Evolutionary conservation across 2,329 filamentous ascomycete species (phyloP), one percentile per base, ranked within the genome.

Genomic region (Penicillium sp.): DNA sequence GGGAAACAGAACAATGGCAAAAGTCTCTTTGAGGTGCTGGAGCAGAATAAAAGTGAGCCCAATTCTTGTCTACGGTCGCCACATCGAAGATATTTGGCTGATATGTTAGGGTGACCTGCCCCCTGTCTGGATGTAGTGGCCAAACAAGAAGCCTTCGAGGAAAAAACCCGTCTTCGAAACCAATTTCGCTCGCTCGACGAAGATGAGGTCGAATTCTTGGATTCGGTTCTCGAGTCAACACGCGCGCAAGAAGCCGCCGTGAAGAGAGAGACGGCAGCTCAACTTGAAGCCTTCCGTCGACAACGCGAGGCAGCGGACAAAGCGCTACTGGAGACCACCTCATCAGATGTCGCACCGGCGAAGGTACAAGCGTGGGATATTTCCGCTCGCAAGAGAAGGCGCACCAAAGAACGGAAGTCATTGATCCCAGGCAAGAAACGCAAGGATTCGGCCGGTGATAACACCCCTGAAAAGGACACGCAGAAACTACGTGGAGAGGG

Each of bases 301-400:
- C 78, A 80, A 58, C 80, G 80, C 52, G 80, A 83, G 54, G 77
- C 81, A 54, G 79, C 76, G 0, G 81, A 84, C 63, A 76, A 76
- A 56, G 74, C 70, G 54, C 59, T 73, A 9, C 49, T 71, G 9
- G 72, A 73, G 38, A 65, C 69, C 18, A 64, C 62, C n/a, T 62
- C 65, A 4, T 66, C 56, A 11, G 63, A 70, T 35, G 58, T 64
- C 3, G 60, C 57, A 1, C 64, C 66, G 2, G 64, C 60, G 3
- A 66, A 71, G 41, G 69, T 69, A 43, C 73, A 75, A 41, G 69
- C 76, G 43, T 82, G 80, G 80, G 65, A 66, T 4, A 69, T 73
- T 13, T 70, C 71, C 11, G 72, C 72, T 16, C 73, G 74, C 46
- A 82, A 82, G 64, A 71, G 78, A 56, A 77, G 80, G 55, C 77